phyloP scores from a whole-genome alignment of 495 filamentous ascomycete genomes.

The Cairneyella variabilis region DNA sequence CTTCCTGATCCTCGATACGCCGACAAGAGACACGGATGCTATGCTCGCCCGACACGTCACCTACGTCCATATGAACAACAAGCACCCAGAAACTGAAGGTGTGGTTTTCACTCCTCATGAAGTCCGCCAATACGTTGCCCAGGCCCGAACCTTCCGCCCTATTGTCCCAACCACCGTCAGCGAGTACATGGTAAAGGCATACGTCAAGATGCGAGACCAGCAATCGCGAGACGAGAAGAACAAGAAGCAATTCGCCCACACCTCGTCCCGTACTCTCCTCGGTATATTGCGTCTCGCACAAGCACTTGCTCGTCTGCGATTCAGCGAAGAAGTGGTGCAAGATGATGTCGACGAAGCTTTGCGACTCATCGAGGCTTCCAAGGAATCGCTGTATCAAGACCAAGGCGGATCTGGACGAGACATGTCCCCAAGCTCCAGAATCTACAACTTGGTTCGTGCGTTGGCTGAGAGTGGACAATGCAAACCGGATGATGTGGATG shows the following conservation, averaged over 20 bases:
- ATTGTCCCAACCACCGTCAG: constrained; percentile 76
- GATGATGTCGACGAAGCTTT: constrained; percentile 97
- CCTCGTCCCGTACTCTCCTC: constrained; percentile 86
- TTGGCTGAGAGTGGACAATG: constrained; percentile 75
- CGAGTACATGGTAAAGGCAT: constrained; percentile 95
- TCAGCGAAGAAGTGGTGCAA: constrained; percentile 73
- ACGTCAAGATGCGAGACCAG: constrained; percentile 84
- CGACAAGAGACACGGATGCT: constrained; percentile 80
- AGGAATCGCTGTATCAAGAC: constrained; percentile 71
- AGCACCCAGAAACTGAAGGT: constrained; percentile 75
- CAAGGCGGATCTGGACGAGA: constrained; percentile 60
- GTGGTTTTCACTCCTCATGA: constrained; percentile 83
- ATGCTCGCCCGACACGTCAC: constrained; percentile 95
- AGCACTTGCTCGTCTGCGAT: constrained; percentile 89
- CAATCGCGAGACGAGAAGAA: constrained; percentile 84
- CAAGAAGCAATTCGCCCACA: constrained; percentile 88
- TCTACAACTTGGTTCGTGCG: constrained; percentile 86
- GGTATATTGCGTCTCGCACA: constrained; percentile 91
- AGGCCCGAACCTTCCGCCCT: constrained; percentile 84
- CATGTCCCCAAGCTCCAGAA: constrained; percentile 80
- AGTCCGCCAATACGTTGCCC: constrained; percentile 92
- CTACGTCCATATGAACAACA: constrained; percentile 95
- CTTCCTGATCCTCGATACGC: constrained; percentile 93
- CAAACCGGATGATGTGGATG: constrained; percentile 63
- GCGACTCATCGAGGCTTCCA: constrained; percentile 84